phyloP scores from a whole-genome alignment of 371 early-diverging fungal species.

The Cokeromyces recurvatus region DNA sequence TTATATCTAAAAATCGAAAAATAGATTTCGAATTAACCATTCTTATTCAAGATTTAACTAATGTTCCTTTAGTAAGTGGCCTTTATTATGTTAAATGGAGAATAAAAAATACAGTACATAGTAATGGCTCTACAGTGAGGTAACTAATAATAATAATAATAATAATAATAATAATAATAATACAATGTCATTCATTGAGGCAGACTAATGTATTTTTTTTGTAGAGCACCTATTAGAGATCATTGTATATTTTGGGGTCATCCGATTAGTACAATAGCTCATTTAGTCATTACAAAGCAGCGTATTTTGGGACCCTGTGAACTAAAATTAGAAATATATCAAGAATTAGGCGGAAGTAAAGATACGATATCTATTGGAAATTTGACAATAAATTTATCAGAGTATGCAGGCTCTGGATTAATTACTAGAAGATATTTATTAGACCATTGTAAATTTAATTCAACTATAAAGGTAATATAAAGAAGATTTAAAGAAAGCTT shows the following conservation, averaged over 20 bases:
- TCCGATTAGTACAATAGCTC: slow-evolving; percentile 28
- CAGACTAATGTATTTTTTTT: neutral
- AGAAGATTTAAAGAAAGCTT: no score
- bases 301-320: slow-evolving; percentile 56
- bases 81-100: slow-evolving; percentile 29
- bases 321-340: slow-evolving; percentile 49
- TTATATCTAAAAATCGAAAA: slow-evolving; percentile 28
- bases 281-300: slow-evolving; percentile 52
- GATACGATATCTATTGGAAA: slow-evolving; percentile 48
- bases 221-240: slow-evolving; percentile 51
- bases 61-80: slow-evolving; percentile 36
- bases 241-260: slow-evolving; percentile 51
- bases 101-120: slow-evolving; percentile 21
- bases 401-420: slow-evolving; percentile 32
- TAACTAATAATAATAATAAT: neutral
- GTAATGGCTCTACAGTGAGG: slow-evolving; percentile 24
- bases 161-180: neutral
- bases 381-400: slow-evolving; percentile 38
- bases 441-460: slow-evolving; percentile 48
- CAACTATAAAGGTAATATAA: slow-evolving; percentile 35
- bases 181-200: no score
- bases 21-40: slow-evolving; percentile 22
- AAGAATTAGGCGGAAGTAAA: slow-evolving; percentile 55
- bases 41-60: slow-evolving; percentile 26
- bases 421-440: slow-evolving; percentile 36